Conservation (phyloP, 306 rosid genomes). For the Rosa persica region DNA sequence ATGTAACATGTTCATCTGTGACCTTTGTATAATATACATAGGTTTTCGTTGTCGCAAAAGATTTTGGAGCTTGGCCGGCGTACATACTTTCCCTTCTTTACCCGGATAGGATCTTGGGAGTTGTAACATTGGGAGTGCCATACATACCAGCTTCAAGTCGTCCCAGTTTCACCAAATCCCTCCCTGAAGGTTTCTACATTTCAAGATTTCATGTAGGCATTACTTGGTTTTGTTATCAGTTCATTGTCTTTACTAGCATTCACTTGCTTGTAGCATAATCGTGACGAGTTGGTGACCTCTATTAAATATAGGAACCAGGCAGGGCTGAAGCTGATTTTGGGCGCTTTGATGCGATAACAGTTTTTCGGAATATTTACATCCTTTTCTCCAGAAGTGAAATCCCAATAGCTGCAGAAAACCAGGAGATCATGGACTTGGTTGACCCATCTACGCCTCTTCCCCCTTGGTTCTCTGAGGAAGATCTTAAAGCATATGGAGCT, state of each 20-base stretch:
- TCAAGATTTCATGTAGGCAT: conserved; percentile 63
- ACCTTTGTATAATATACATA: background rate
- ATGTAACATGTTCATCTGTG: background rate
- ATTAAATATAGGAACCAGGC: conserved; percentile 57
- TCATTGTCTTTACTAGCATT: too few relatives aligned
- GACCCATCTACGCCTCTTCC: conserved; percentile 72
- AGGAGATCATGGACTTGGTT: conserved; percentile 88
- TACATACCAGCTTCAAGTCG: conserved; percentile 46
- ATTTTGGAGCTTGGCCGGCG: conserved; percentile 64
- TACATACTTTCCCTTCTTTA: conserved; percentile 50
- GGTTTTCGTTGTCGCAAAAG: conserved; percentile 75
- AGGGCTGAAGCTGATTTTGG: conserved; percentile 86
- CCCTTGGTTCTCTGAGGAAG: conserved; percentile 75
- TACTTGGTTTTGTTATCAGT: background rate
- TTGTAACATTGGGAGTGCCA: conserved; percentile 69
- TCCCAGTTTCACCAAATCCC: background rate
- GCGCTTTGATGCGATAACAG: conserved; percentile 64
- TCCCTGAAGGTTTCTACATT: conserved; percentile 80
- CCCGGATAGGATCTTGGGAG: conserved; percentile 71
- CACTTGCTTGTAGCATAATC: background rate
- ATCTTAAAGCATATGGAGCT: conserved; percentile 58
- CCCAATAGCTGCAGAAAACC: conserved; percentile 70
- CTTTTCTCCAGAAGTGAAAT: conserved; percentile 75
- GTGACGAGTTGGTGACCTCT: background rate
- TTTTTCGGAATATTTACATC: conserved; percentile 63